Evolutionary conservation across 2,329 filamentous ascomycete genomes (phyloP).

Genomic region (Rhexocercosporidium sp.): DNA sequence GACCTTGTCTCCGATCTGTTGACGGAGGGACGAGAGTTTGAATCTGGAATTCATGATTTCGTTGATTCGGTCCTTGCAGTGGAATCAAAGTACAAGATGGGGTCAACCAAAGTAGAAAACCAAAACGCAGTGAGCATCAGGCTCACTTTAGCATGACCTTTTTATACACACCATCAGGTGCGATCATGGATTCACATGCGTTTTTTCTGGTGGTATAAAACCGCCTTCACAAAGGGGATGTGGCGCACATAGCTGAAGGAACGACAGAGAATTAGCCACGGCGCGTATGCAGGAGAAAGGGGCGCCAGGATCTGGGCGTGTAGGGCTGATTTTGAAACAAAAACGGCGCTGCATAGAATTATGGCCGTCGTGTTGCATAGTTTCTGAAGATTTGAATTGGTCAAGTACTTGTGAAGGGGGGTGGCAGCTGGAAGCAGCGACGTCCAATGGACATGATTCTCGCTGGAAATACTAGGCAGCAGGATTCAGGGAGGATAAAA

Average conservation of each 20-base stretch:
- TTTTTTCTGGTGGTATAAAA: neutral
- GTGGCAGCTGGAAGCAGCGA: neutral
- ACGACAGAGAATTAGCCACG: neutral
- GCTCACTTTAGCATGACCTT: neutral
- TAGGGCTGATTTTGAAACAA: neutral
- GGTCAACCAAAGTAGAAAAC: neutral
- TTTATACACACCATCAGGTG: neutral
- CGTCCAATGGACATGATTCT: neutral
- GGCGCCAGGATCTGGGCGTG: neutral
- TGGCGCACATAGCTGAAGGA: neutral
- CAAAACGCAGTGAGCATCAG: neutral
- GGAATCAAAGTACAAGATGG: neutral
- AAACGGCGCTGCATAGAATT: neutral
- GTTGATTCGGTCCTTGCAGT: neutral
- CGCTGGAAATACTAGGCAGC: neutral
- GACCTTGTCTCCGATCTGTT: neutral
- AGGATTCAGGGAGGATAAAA: neutral
- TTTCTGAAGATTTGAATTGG: neutral
- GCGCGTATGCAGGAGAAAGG: neutral
- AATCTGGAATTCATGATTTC: neutral
- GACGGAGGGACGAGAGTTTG: neutral
- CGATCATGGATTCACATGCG: neutral
- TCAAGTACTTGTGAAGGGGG: neutral
- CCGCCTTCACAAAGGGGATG: neutral
- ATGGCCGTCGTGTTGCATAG: neutral